Conservation (phyloP, 768 basidiomycete genomes). For the Atractiella rhizophila region DNA sequence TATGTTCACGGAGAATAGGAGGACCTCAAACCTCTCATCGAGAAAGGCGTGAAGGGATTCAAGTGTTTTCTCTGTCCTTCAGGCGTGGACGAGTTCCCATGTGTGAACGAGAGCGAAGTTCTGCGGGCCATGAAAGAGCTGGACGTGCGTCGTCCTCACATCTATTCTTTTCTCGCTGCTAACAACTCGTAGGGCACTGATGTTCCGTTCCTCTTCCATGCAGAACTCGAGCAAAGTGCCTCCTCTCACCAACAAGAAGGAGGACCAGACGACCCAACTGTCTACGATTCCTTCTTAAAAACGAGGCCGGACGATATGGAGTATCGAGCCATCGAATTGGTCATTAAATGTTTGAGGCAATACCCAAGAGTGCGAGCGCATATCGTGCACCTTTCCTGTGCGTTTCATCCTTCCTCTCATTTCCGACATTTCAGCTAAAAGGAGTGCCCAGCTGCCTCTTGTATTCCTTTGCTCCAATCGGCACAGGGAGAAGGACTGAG, state of each 20-base stretch:
- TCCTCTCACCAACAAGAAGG: constrained; percentile 4
- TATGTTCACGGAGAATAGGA: constrained; percentile 27
- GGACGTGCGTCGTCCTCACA: constrained; percentile 28
- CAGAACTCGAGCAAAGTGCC: constrained; percentile 35
- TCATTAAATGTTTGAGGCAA: constrained; percentile 36
- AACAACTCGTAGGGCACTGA: constrained; percentile 30
- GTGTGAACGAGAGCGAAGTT: constrained; percentile 46
- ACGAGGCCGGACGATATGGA: constrained; percentile 67
- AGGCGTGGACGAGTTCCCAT: constrained; percentile 90
- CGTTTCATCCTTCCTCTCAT: too few relatives aligned
- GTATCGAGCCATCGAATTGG: constrained; percentile 49
- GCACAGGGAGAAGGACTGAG: constrained; percentile 35
- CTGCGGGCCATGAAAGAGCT: constrained; percentile 43
- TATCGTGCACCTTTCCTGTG: constrained; percentile 86
- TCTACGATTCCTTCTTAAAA: constrained; percentile 55
- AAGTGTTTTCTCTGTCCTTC: constrained; percentile 92
- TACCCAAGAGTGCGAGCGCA: constrained; percentile 56
- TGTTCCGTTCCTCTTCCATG: constrained; percentile 69
- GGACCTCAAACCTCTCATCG: constrained; percentile 47
- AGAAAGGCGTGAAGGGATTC: constrained; percentile 72
- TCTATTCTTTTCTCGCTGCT: neutral
- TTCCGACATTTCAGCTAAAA: too few relatives aligned
- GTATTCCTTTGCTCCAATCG: constrained; percentile 46
- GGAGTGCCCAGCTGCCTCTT: constrained; percentile 54
- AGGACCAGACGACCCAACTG: constrained; percentile 24